Base-by-base conservation (phyloP, 129 eudicot genomes). In the Sambucus nigra region DNA sequence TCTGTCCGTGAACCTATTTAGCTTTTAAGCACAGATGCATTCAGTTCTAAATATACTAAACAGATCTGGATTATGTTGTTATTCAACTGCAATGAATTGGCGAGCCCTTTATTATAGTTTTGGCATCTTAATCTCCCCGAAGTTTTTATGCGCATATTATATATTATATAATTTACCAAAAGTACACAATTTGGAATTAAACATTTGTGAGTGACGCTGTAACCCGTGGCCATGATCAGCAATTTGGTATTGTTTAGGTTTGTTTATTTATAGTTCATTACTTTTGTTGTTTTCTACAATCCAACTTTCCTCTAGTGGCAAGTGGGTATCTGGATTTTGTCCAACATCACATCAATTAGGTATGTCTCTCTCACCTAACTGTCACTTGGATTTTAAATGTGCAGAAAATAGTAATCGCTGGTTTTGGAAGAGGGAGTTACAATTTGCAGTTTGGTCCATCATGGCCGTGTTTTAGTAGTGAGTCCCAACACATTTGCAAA, bases 71-170 rank as follows among this genome's bases (percentile, higher is more conserved):
- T 40, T 31, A 47, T 49, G 59, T 31, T 5, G 9, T 9, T 31
- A 31, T 3, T 31, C 38, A 31, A 31, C 5, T 3, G 31, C 47
- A 41, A 28, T 48, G 59, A 52, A 45, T 1, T 46, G 35, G 47
- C 53, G 35, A 20, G 22, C n/a, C n/a, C 53, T 18, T 68, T 40
- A 11, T 57, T 14, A 26, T 56, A 2, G 42, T 13, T 32, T 41
- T 46, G 44, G 60, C 65, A 73, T 73, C 76, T 69, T 72, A 77
- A 73, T 69, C 64, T 54, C 64, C 55, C 54, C 73, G 64, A 64
- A 73, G 35, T 61, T 67, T 54, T 35, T 35, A 35, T 2, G 42
- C 12, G 2, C 13, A 31, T 31, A 31, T 15, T 35, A 35, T 35
- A 8, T n/a, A n/a, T n/a, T n/a, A 18, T 13, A 41, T 55, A 53